phyloP scores from a whole-genome alignment of 345 rosid species.

The Camelina hispida region DNA sequence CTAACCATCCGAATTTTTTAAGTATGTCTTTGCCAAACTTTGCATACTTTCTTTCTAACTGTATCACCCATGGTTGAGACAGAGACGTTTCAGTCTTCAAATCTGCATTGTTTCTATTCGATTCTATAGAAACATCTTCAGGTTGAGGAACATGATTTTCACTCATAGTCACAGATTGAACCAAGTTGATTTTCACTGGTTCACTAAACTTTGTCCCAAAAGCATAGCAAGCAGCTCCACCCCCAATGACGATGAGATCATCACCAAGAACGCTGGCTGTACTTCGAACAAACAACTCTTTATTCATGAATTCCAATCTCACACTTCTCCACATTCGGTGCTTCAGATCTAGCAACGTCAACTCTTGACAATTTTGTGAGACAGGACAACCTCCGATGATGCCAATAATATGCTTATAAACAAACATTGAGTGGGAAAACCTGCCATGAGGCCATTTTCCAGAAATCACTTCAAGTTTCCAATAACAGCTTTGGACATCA shows the following conservation, averaged over 20 bases:
- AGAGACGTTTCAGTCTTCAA: slow-evolving; percentile 36
- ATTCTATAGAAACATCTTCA: slow-evolving; percentile 40
- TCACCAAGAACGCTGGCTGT: slow-evolving; percentile 71
- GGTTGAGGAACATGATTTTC: slow-evolving; percentile 37
- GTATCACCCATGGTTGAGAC: slow-evolving; percentile 49
- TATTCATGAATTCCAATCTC: slow-evolving; percentile 60
- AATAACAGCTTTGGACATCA: slow-evolving; percentile 57
- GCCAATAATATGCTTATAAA: slow-evolving; percentile 66
- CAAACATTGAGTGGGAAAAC: slow-evolving; percentile 92
- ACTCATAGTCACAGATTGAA: slow-evolving; percentile 44
- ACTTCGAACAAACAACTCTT: slow-evolving; percentile 75
- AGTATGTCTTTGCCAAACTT: slow-evolving; percentile 82
- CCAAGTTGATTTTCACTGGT: slow-evolving; percentile 73
- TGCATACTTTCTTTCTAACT: slow-evolving; percentile 67
- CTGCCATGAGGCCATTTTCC: slow-evolving; percentile 82
- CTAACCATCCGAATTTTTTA: slow-evolving; percentile 90
- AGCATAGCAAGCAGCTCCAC: slow-evolving; percentile 97
- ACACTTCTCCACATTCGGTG: slow-evolving; percentile 65
- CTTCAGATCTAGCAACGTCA: slow-evolving; percentile 70
- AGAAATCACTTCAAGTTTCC: slow-evolving; percentile 71
- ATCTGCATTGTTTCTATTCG: slow-evolving; percentile 36
- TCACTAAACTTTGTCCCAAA: slow-evolving; percentile 94
- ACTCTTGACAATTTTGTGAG: slow-evolving; percentile 65
- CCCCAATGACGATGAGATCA: slow-evolving; percentile 81
- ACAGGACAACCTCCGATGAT: slow-evolving; percentile 96